These are phyloP conservation scores for Xylariales sp. DNA, from an alignment of 2,329 filamentous ascomycete genomes.

Conservation along the genomic window DNA sequence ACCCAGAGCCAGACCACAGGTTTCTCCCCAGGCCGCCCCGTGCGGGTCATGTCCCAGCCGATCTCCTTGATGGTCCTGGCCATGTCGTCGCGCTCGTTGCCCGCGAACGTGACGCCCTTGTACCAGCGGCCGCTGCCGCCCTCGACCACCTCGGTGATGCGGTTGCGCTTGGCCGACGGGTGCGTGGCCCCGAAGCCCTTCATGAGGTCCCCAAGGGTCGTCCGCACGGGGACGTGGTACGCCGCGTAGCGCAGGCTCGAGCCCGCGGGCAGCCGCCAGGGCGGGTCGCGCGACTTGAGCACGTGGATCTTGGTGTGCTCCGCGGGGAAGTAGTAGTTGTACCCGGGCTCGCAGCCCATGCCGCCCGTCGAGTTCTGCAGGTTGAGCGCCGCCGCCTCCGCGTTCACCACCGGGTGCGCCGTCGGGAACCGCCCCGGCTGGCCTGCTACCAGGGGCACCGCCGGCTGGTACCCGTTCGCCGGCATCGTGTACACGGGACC, in stretches of 20 bases:
- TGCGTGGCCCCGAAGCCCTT: constrained; percentile 55
- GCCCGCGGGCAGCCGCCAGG: constrained; percentile 46
- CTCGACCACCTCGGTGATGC: constrained; percentile 50
- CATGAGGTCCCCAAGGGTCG: constrained; percentile 53
- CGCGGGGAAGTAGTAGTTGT: constrained; percentile 57
- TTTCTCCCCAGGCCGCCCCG: constrained; percentile 41
- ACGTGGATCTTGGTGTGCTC: constrained; percentile 58
- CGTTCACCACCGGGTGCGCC: constrained; percentile 36
- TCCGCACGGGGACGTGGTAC: constrained; percentile 47
- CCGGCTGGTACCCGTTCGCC: constrained; percentile 13
- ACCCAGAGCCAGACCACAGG: constrained; percentile 59
- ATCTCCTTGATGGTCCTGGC: constrained; percentile 48
- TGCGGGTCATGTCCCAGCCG: constrained; percentile 53
- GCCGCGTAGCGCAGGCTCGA: constrained; percentile 41
- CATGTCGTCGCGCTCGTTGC: constrained; percentile 44
- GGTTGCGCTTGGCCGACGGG: constrained; percentile 45
- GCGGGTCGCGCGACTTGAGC: constrained; percentile 44
- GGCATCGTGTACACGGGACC: constrained; percentile 14
- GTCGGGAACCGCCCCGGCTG: constrained; percentile 33
- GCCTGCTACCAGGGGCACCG: constrained; percentile 18
- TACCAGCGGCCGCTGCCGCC: constrained; percentile 57
- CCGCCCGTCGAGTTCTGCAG: constrained; percentile 55
- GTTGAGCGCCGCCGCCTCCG: constrained; percentile 45
- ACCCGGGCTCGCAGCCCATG: constrained; percentile 55
- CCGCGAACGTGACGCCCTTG: constrained; percentile 46